Percentiles rank a stretch among this genome's conserved stretches.
phyloP scores from a whole-genome alignment of 352 stramenopile genomes.

The Phytopythium chamaehyphon region DNA sequence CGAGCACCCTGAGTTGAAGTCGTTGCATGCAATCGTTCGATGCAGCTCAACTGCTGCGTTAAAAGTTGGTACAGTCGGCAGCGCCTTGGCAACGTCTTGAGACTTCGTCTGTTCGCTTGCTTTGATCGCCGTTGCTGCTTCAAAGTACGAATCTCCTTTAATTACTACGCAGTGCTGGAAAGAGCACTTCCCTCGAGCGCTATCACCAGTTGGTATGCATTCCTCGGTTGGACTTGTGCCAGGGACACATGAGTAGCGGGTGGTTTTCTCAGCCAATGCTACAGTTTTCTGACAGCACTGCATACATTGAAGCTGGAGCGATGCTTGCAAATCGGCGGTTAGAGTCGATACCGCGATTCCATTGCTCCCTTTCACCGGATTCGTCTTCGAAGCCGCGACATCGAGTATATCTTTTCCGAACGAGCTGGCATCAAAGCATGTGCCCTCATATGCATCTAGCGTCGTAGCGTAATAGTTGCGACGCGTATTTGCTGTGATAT shows the following conservation, averaged over 20 bases:
- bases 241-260: neutral
- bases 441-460: neutral
- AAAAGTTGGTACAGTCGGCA: constrained; percentile 4
- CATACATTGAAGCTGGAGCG: neutral
- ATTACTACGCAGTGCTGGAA: constrained; percentile 34
- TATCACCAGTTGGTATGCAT: neutral
- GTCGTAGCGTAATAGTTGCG: constrained; percentile 6
- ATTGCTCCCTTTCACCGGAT: constrained; percentile 5
- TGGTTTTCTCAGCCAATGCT: too few species aligned
- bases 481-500: neutral
- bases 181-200: constrained; percentile 8
- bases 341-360: neutral
- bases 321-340: neutral
- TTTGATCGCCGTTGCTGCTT: constrained; percentile 16
- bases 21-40: constrained; percentile 11
- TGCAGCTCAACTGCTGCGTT: constrained; percentile 9
- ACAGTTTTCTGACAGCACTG: too few species aligned
- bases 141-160: constrained; percentile 30
- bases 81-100: constrained; percentile 17
- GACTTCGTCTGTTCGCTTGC: constrained; percentile 15
- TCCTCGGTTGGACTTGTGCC: neutral
- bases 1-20: constrained; percentile 8
- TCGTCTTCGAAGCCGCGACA: constrained; percentile 4
- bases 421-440: constrained; percentile 4
- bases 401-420: constrained; percentile 1